Evolutionary conservation across 257 asterid species (phyloP).

Genomic region (Fraxinus excelsior): DNA sequence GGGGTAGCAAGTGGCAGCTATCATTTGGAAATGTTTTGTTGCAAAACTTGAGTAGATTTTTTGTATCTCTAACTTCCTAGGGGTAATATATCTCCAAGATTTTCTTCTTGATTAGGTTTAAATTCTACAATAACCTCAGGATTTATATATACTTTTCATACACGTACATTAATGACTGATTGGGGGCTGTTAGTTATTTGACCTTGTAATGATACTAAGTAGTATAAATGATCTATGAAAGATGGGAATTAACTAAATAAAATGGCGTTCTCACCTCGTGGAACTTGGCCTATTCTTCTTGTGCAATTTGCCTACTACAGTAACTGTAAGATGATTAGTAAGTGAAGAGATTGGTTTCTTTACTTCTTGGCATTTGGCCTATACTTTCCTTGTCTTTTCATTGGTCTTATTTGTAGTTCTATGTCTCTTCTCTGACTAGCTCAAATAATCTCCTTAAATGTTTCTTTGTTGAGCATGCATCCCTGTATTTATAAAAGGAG

Average conservation of each 20-base stretch:
- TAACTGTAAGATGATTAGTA: not conserved
- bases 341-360: not conserved
- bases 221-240: constrained; percentile 13
- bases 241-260: constrained; percentile 5
- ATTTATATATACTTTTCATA: not conserved
- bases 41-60: not conserved
- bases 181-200: not conserved
- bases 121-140: not conserved
- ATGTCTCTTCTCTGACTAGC: not conserved
- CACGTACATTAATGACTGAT: not conserved
- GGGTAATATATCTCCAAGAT: not conserved
- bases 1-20: not conserved
- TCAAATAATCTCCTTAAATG: not conserved
- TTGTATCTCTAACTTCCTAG: constrained; percentile 10
- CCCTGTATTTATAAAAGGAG: not conserved
- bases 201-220: not conserved
- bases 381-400: not conserved
- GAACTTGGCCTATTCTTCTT: not conserved
- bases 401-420: constrained; percentile 4
- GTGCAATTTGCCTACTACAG: not conserved
- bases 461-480: constrained; percentile 19
- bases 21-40: not conserved
- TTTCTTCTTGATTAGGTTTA: not conserved
- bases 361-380: not conserved
- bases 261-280: constrained; percentile 4